Conservation (phyloP, 345 rosid genomes). For the Firmiana major region DNA sequence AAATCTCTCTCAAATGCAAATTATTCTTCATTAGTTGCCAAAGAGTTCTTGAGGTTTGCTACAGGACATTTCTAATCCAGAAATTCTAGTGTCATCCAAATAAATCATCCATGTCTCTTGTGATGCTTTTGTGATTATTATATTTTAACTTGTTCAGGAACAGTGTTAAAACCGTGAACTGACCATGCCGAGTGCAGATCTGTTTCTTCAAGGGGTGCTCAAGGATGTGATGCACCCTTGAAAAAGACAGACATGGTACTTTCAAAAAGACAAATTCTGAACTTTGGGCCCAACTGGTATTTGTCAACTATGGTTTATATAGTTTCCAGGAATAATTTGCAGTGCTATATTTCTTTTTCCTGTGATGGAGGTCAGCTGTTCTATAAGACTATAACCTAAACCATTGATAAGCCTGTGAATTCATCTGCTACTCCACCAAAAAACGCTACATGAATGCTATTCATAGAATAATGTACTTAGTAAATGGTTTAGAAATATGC, state of each 20-base stretch:
- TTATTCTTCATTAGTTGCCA: neutral
- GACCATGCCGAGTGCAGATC: neutral
- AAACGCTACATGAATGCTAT: neutral
- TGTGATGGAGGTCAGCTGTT: neutral
- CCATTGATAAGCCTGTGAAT: neutral
- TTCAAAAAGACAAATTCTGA: neutral
- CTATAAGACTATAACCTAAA: neutral
- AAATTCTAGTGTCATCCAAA: neutral
- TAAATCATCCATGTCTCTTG: neutral
- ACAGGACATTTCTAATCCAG: neutral
- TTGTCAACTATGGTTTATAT: neutral
- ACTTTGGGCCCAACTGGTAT: neutral
- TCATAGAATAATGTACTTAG: neutral
- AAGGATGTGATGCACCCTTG: slow-evolving; percentile 3
- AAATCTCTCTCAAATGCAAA: neutral
- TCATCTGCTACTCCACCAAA: neutral
- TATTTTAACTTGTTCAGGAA: neutral
- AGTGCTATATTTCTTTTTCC: neutral
- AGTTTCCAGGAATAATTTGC: neutral
- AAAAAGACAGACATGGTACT: no score
- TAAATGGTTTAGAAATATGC: neutral
- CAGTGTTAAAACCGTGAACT: neutral
- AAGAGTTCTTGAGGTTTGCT: neutral
- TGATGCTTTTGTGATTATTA: neutral
- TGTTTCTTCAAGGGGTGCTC: neutral